phyloP scores from a whole-genome alignment of 2,329 filamentous ascomycete species.

The Trichoderma atrobrunneum region DNA sequence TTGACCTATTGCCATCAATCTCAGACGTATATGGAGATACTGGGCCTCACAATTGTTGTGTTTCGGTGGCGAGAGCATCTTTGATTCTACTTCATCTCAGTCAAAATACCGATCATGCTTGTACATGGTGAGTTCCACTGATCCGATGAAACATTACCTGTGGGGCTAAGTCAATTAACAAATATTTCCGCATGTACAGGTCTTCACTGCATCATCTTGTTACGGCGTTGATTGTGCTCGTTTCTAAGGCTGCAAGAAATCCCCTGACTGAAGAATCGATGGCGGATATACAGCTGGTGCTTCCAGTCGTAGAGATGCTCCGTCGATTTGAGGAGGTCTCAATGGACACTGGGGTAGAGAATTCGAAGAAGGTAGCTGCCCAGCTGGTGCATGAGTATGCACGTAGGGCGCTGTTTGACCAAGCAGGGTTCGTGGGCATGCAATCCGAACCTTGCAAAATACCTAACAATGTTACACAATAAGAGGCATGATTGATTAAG shows the following conservation, averaged over 20 bases:
- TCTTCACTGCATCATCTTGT: neutral
- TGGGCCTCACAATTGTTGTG: neutral
- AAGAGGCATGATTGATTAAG: neutral
- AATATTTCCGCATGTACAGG: neutral
- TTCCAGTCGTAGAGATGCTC: conserved; percentile 1
- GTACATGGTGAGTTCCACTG: neutral
- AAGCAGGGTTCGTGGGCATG: neutral
- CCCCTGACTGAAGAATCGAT: neutral
- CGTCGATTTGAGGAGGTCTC: neutral
- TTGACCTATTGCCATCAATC: neutral
- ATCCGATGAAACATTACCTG: neutral
- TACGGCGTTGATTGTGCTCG: neutral
- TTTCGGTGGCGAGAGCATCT: neutral
- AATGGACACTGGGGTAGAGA: neutral
- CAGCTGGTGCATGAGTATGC: conserved; percentile 9
- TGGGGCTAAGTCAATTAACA: neutral
- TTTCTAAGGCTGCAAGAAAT: neutral
- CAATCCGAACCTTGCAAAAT: neutral
- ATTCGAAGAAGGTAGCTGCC: neutral
- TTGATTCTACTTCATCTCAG: neutral
- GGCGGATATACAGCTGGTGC: neutral
- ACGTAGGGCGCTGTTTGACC: neutral
- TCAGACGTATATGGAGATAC: neutral
- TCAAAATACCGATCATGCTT: neutral
- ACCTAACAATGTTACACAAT: neutral